A percentile compares a stretch with the other conserved stretches of the same genome.
These are phyloP conservation scores for Hanseniaspora occidentalis DNA, from an alignment of 805 yeast genomes.

Conservation along the genomic window DNA sequence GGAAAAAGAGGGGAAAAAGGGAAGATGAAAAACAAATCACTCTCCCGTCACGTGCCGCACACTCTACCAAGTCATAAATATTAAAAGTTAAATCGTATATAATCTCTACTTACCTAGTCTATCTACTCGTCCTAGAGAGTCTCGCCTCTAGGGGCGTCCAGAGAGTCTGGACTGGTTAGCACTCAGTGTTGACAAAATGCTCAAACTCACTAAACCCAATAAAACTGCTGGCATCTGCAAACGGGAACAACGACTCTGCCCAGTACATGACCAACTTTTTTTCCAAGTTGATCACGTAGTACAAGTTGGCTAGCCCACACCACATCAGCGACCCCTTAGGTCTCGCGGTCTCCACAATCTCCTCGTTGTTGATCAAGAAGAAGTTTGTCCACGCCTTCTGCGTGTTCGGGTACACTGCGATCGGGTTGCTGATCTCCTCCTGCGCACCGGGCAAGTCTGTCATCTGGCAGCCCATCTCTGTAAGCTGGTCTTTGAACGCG, in stretches of 20 bases:
- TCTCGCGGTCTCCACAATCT: constrained; percentile 14
- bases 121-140: too few species aligned
- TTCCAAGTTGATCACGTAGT: constrained; percentile 28
- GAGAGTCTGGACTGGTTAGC: background rate
- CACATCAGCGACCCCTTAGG: constrained; percentile 25
- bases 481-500: constrained; percentile 23
- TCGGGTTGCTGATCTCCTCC: constrained; percentile 10
- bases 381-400: constrained; percentile 19
- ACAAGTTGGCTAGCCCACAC: constrained; percentile 30
- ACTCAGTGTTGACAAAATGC: constrained; percentile 5
- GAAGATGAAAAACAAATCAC: too few species aligned
- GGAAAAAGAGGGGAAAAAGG: too few species aligned
- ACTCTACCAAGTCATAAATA: too few species aligned
- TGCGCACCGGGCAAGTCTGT: constrained; percentile 8
- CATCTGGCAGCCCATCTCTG: constrained; percentile 13
- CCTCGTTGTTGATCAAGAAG: constrained; percentile 13
- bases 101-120: too few species aligned
- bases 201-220: constrained; percentile 10
- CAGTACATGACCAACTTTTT: constrained; percentile 27
- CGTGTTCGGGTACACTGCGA: constrained; percentile 9
- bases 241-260: constrained; percentile 28
- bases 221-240: constrained; percentile 13
- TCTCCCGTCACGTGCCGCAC: too few species aligned
- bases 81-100: too few species aligned
- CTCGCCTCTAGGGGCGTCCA: too few species aligned